Evolutionary conservation across 169 alveolate genomes (phyloP).

Genomic region (Plasmodium malariae): DNA sequence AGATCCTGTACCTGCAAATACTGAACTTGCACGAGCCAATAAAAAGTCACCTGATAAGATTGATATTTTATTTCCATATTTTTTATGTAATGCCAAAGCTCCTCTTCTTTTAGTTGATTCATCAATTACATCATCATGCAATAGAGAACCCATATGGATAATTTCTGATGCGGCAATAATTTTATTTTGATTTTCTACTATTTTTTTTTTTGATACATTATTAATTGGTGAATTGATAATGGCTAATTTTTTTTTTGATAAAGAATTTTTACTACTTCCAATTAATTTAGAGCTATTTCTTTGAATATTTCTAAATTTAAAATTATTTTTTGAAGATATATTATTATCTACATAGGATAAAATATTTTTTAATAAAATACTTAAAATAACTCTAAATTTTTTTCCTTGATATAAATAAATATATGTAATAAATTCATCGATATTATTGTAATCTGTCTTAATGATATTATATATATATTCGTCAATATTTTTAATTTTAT

Average conservation of each 20-base stretch:
- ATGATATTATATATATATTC: constrained; percentile 66
- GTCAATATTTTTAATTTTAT: constrained; percentile 66
- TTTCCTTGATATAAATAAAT: constrained; percentile 63
- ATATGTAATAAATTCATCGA: constrained; percentile 68
- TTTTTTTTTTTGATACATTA: constrained; percentile 30
- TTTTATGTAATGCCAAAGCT: constrained; percentile 80
- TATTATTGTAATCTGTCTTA: constrained; percentile 67
- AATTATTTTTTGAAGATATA: constrained; percentile 20
- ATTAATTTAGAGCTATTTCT: constrained; percentile 22
- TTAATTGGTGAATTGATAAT: not conserved
- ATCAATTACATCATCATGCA: constrained; percentile 91
- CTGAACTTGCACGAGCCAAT: constrained; percentile 78
- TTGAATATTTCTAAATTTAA: constrained; percentile 30
- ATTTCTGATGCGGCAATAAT: constrained; percentile 84
- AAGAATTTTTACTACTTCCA: not conserved
- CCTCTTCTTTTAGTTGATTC: constrained; percentile 84
- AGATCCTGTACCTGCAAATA: constrained; percentile 77
- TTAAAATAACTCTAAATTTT: constrained; percentile 60
- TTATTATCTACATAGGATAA: constrained; percentile 39
- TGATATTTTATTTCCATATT: constrained; percentile 84
- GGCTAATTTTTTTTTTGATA: constrained; percentile 5
- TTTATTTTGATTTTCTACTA: constrained; percentile 48
- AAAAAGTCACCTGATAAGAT: constrained; percentile 87
- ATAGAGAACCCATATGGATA: constrained; percentile 86
- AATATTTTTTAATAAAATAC: constrained; percentile 43